Evolutionary conservation across 2,329 filamentous ascomycete species (phyloP).

Genomic region (Calonectria multiphialidica): DNA sequence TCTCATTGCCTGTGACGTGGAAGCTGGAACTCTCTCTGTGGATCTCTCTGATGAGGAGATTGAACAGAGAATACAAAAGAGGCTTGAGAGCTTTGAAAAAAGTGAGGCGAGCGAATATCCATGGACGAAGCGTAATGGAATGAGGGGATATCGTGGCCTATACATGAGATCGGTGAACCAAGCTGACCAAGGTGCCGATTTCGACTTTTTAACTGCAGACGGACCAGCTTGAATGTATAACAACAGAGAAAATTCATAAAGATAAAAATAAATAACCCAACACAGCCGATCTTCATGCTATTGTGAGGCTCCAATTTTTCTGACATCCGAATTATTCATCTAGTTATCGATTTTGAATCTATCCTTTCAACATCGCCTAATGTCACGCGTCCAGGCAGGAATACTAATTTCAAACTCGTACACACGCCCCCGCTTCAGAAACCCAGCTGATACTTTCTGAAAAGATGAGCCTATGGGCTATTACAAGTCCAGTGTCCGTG

Average conservation of each 20-base stretch:
- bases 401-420: too few species aligned
- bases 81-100: slow-evolving; percentile 60
- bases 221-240: slow-evolving; percentile 35
- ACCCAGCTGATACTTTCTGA: too few species aligned
- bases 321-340: too few species aligned
- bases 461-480: too few species aligned
- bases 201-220: slow-evolving; percentile 68
- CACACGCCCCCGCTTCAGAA: too few species aligned
- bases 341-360: too few species aligned
- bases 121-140: slow-evolving; percentile 51
- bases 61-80: slow-evolving; percentile 67
- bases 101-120: slow-evolving; percentile 38
- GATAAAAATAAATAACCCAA: background rate
- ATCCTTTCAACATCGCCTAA: too few species aligned
- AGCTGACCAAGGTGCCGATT: slow-evolving; percentile 70
- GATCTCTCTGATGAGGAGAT: slow-evolving; percentile 80
- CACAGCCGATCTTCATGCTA: too few species aligned
- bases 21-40: slow-evolving; percentile 67
- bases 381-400: too few species aligned
- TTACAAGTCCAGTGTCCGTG: too few species aligned
- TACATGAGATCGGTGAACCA: slow-evolving; percentile 72
- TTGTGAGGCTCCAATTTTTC: too few species aligned
- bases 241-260: background rate
- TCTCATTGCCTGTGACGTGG: slow-evolving; percentile 81
- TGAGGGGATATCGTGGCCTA: slow-evolving; percentile 68